Percentiles rank a stretch among this genome's conserved stretches.
Evolutionary conservation across 371 early-diverging fungal species (phyloP).

Genomic region (Cokeromyces recurvatus): DNA sequence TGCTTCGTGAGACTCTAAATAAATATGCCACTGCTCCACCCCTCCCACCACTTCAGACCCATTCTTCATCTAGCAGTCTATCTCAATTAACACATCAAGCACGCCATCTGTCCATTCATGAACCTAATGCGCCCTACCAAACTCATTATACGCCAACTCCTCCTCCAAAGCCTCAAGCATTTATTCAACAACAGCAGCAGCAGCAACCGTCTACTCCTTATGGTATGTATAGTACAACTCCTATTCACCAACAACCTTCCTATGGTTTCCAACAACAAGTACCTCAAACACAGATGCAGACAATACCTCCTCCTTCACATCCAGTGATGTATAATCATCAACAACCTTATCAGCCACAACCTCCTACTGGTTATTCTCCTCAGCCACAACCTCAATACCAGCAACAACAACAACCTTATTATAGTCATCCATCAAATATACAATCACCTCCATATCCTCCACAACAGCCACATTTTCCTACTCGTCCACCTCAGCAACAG

Average conservation of each 20-base stretch:
- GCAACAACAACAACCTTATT: not conserved
- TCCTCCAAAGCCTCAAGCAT: not conserved
- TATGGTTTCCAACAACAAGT: slow-evolving; percentile 14
- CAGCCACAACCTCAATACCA: too few relatives aligned
- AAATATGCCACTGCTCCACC: slow-evolving; percentile 15
- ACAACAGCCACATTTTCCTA: not conserved
- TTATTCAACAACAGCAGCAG: not conserved
- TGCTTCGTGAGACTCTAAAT: slow-evolving; percentile 69
- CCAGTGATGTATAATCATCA: not conserved
- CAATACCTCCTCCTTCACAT: not conserved
- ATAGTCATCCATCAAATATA: too few relatives aligned
- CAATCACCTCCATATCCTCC: not conserved
- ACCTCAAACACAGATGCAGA: slow-evolving; percentile 14
- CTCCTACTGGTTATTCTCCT: not conserved
- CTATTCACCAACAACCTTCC: slow-evolving; percentile 24
- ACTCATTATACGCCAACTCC: not conserved
- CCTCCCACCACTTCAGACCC: not conserved
- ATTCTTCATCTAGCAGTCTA: not conserved
- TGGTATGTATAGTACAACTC: not conserved
- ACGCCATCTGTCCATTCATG: not conserved
- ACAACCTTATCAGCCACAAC: not conserved
- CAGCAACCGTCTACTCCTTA: not conserved
- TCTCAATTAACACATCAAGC: not conserved
- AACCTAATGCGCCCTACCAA: not conserved
- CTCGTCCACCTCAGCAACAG: not conserved